Evolutionary conservation across 306 rosid species (phyloP), one percentile per base, ranked within the genome.

Genomic region (Pyrus betulifolia): DNA sequence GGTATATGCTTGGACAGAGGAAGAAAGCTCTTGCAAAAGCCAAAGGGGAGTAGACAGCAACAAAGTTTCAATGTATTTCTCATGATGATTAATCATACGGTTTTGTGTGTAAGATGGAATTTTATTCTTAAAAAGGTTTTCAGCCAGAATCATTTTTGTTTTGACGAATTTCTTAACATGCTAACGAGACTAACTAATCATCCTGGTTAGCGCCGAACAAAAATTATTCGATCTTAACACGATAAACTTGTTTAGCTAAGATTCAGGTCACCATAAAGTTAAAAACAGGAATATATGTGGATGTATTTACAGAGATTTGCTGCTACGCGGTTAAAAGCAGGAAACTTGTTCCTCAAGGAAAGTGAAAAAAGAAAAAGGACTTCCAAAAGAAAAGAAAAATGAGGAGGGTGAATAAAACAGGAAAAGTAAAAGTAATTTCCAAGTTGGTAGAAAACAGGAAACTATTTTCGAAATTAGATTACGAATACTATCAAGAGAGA

Each of bases 1-100:
- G 33, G 12, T 89, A 93, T 78, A 93, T 91, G 95, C 90, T 89
- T 77, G 84, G 84, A 42, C 95, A 89, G 88, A 88, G 98, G 87
- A 89, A 87, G 84, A 90, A 84, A 81, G 89, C 88, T 31, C 93
- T 87, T 78, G 69, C 91, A 70, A 90, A 87, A 82, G 76, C 89
- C 18, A 89, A 89, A 85, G 81, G 55, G 30, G 91, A 86, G 63
- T 87, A 90, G 74, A 7, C 38, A 51, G 80, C 67, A 38, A 60
- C 52, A 74, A 18, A 45, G 46, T 57, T 73, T 46, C 64, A n/a
- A 54, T 61, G 72, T 59, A 46, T 69, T 63, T 81, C 74, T 28
- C 68, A 17, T 67, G 14, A 40, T 69, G 40, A 73, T 72, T 51
- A 15, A 38, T 76, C n/a, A n/a, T 49, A 70, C 51, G 69, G n/a